These are phyloP conservation scores for Gaultheria prostrata DNA, from an alignment of 148 eudicot genomes.

Conservation along the genomic window DNA sequence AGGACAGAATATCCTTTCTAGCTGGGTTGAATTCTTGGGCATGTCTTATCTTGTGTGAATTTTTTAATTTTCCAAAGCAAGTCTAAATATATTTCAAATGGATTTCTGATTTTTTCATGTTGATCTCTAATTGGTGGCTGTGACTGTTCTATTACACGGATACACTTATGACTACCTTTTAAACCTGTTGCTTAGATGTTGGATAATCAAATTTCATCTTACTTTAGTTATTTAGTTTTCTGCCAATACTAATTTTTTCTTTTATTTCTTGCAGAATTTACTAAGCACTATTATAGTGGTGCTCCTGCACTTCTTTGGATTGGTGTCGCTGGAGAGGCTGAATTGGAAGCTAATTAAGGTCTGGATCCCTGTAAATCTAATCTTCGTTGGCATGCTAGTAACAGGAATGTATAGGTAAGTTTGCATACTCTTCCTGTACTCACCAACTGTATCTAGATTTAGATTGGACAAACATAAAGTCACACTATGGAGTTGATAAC, in stretches of 20 bases:
- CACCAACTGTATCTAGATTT: slow-evolving; percentile 12
- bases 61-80: background rate
- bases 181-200: slow-evolving; percentile 3
- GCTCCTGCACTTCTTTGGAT: slow-evolving; percentile 50
- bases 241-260: background rate
- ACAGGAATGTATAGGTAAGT: slow-evolving; percentile 87
- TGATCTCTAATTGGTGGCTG: background rate
- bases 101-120: background rate
- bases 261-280: slow-evolving; percentile 59
- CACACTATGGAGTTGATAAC: background rate
- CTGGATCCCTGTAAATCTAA: slow-evolving; percentile 82
- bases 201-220: slow-evolving; percentile 1
- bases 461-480: background rate
- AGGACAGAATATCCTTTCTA: background rate
- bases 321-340: slow-evolving; percentile 58
- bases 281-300: slow-evolving; percentile 61
- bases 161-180: slow-evolving; percentile 1
- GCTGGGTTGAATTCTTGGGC: background rate
- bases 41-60: background rate
- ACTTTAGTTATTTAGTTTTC: background rate
- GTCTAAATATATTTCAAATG: background rate
- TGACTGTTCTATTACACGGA: background rate
- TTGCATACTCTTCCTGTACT: background rate
- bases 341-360: slow-evolving; percentile 74
- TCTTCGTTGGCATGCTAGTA: slow-evolving; percentile 87